A percentile compares a stretch with the other conserved stretches of the same genome.
These are phyloP conservation scores for Zalerion maritima DNA, from an alignment of 495 filamentous ascomycete species.

Conservation along the genomic window DNA sequence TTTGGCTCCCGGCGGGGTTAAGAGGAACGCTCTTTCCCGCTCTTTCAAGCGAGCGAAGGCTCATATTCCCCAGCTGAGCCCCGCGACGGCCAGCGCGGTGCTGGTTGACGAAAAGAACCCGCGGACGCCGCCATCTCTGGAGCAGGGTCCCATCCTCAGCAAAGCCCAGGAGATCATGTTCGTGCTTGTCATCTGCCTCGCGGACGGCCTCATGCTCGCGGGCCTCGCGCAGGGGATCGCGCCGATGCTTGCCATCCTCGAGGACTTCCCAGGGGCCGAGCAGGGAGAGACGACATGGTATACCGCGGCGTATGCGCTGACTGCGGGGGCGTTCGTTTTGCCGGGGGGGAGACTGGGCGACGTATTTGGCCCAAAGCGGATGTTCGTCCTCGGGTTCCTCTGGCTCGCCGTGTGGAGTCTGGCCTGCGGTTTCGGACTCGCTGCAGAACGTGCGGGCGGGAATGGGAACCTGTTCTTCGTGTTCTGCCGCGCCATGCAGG, in stretches of 20 bases:
- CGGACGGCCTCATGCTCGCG: constrained; percentile 23
- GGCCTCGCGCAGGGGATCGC: constrained; percentile 16
- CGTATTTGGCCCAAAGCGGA: constrained; percentile 39
- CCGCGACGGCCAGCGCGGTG: constrained; percentile 1
- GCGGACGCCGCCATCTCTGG: not conserved
- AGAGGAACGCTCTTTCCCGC: not conserved
- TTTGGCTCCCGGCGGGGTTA: not conserved
- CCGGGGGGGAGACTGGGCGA: constrained; percentile 46
- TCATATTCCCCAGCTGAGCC: constrained; percentile 1
- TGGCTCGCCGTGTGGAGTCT: constrained; percentile 46
- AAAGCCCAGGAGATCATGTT: constrained; percentile 5
- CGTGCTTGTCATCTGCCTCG: constrained; percentile 14
- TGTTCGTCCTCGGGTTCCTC: constrained; percentile 40
- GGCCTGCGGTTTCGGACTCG: too few relatives aligned
- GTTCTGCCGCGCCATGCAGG: constrained; percentile 43
- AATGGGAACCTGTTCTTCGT: constrained; percentile 34
- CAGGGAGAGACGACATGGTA: constrained; percentile 34
- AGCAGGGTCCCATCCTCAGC: constrained; percentile 1
- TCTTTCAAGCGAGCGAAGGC: constrained; percentile 1
- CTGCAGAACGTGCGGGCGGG: constrained; percentile 9
- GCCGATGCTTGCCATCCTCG: constrained; percentile 15
- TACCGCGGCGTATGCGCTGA: constrained; percentile 42
- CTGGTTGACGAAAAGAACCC: not conserved
- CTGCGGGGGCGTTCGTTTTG: constrained; percentile 52
- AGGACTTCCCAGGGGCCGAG: constrained; percentile 7